Evolutionary conservation across 768 basidiomycete genomes (phyloP).

Genomic region (Glaciozyma antarctica): DNA sequence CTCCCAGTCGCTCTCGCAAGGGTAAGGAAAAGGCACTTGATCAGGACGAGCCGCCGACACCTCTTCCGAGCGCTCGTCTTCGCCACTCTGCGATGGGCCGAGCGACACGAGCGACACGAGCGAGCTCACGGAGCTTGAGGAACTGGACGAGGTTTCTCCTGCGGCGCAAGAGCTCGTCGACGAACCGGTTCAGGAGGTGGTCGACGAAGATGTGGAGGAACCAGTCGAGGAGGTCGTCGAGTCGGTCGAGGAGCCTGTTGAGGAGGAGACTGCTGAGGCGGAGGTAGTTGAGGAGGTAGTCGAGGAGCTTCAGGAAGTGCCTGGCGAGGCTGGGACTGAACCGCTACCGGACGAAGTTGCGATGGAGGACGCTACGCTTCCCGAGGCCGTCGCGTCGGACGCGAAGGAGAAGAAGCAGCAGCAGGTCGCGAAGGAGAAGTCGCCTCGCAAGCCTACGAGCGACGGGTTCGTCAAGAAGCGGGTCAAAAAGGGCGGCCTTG

Average conservation of each 20-base stretch:
- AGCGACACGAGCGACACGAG: too few relatives aligned
- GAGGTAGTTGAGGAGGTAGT: background rate
- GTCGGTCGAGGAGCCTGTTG: conserved; percentile 57
- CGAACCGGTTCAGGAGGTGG: conserved; percentile 33
- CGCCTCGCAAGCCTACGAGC: background rate
- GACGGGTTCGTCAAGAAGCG: background rate
- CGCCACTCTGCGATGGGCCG: background rate
- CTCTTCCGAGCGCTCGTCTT: too few relatives aligned
- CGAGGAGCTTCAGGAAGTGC: background rate
- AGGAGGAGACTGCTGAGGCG: background rate
- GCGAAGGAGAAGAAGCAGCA: background rate
- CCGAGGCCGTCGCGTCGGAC: background rate
- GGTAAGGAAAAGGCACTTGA: background rate
- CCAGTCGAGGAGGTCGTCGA: conserved; percentile 56
- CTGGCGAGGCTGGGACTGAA: too few relatives aligned
- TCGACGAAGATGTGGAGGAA: conserved; percentile 46
- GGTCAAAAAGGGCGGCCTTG: background rate
- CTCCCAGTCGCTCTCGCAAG: background rate
- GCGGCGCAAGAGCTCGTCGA: conserved; percentile 52
- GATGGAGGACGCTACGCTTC: background rate
- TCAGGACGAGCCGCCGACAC: background rate
- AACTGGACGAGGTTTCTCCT: conserved; percentile 47
- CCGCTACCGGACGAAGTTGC: background rate
- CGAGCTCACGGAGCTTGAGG: background rate
- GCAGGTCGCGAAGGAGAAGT: background rate